Evolutionary conservation across 768 basidiomycete genomes (phyloP).

Genomic region (Exsudoporus frostii): DNA sequence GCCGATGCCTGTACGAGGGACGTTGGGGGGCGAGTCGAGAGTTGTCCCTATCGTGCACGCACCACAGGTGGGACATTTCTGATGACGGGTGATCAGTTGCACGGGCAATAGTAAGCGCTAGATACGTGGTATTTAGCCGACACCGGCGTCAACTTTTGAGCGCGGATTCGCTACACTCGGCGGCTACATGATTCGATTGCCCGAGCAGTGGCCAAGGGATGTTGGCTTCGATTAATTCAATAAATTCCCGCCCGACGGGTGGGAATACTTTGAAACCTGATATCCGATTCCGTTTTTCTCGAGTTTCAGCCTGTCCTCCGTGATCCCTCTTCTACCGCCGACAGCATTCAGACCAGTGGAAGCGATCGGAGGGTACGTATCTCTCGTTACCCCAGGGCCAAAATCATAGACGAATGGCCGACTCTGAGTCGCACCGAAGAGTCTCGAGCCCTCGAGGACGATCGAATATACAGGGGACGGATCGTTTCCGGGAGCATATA

Average conservation of each 20-base stretch:
- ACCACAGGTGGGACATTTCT: slow-evolving; percentile 1
- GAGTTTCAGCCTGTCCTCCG: slow-evolving; percentile 26
- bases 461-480: slow-evolving; percentile 75
- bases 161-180: background rate
- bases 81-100: background rate
- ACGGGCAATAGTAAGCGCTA: background rate
- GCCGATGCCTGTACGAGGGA: slow-evolving; percentile 23
- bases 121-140: background rate
- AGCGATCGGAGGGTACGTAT: slow-evolving; percentile 50
- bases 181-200: background rate
- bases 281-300: slow-evolving; percentile 44
- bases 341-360: slow-evolving; percentile 24
- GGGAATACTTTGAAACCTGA: slow-evolving; percentile 48
- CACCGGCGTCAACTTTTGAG: background rate
- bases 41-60: slow-evolving; percentile 25
- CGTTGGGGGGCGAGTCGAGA: slow-evolving; percentile 24
- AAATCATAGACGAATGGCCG: slow-evolving; percentile 80
- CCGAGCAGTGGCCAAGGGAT: background rate
- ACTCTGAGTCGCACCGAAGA: slow-evolving; percentile 77
- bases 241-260: slow-evolving; percentile 21
- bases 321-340: slow-evolving; percentile 11
- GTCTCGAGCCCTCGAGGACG: slow-evolving; percentile 69
- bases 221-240: background rate
- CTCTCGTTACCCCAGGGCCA: slow-evolving; percentile 54
- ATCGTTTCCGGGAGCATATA: slow-evolving; percentile 78